phyloP scores from a whole-genome alignment of 2,329 filamentous ascomycete genomes.

The Colletotrichum musicola region DNA sequence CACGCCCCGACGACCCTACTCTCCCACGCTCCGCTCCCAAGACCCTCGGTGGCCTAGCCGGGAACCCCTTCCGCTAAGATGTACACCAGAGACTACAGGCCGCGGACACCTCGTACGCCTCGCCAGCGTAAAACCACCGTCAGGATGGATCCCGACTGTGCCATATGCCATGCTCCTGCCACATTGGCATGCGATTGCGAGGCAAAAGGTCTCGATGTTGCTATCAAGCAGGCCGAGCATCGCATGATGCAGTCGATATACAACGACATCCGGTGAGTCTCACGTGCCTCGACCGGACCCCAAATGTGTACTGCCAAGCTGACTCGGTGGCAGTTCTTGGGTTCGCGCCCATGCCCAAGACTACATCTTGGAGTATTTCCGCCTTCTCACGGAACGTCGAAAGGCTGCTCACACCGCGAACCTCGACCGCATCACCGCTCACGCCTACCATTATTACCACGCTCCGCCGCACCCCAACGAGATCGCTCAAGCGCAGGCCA shows the following conservation, averaged over 20 bases:
- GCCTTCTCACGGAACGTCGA: conserved; percentile 70
- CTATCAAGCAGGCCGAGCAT: conserved; percentile 72
- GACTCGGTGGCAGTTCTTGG: conserved; percentile 63
- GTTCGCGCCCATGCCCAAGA: conserved; percentile 75
- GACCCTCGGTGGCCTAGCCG: conserved; percentile 42
- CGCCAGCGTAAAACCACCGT: conserved; percentile 60
- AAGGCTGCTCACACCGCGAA: conserved; percentile 68
- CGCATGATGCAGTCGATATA: conserved; percentile 74
- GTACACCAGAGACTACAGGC: conserved; percentile 60
- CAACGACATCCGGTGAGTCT: conserved; percentile 71
- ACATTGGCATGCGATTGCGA: conserved; percentile 73
- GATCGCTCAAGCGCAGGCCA: conserved; percentile 73
- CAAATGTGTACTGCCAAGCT: conserved; percentile 26
- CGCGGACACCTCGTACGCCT: conserved; percentile 38
- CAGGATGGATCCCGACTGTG: conserved; percentile 78
- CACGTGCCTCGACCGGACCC: not conserved
- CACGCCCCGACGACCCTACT: conserved; percentile 3
- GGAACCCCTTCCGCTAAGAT: conserved; percentile 57
- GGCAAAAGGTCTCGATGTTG: conserved; percentile 72
- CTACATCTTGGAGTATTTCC: conserved; percentile 76
- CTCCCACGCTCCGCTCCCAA: conserved; percentile 12
- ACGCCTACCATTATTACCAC: conserved; percentile 70
- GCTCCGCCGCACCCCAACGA: conserved; percentile 71
- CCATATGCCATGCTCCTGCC: conserved; percentile 73
- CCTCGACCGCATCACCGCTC: conserved; percentile 67